These are phyloP conservation scores for Elsinoe ampelina DNA, from an alignment of 2,329 filamentous ascomycete species.

Conservation along the genomic window DNA sequence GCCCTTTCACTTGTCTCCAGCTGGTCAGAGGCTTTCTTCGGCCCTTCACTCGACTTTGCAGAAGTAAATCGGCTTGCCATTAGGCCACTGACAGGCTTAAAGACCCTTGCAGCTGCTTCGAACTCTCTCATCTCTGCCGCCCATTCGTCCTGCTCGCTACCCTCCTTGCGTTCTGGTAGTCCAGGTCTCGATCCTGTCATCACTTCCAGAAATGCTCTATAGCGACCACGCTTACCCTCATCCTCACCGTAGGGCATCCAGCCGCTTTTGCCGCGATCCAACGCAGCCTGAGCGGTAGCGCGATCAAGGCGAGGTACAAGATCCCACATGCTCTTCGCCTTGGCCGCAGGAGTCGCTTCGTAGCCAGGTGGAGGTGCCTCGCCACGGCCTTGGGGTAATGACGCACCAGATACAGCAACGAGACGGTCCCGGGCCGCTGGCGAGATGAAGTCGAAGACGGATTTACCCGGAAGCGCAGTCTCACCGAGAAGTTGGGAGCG, in stretches of 20 bases:
- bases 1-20: constrained; percentile 17
- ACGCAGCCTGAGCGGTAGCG: constrained; percentile 35
- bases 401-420: constrained; percentile 60
- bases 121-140: constrained; percentile 73
- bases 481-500: constrained; percentile 77
- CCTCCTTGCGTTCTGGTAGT: constrained; percentile 47
- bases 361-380: constrained; percentile 60
- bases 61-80: constrained; percentile 94
- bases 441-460: constrained; percentile 87
- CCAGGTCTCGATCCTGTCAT: constrained; percentile 54
- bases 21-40: constrained; percentile 27
- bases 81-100: constrained; percentile 80
- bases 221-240: constrained; percentile 67
- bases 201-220: constrained; percentile 70
- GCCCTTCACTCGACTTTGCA: constrained; percentile 35
- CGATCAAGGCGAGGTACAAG: constrained; percentile 37
- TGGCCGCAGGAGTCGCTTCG: constrained; percentile 54
- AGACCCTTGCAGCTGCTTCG: constrained; percentile 62
- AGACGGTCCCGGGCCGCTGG: constrained; percentile 68
- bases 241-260: constrained; percentile 82
- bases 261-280: constrained; percentile 45
- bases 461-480: constrained; percentile 74
- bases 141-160: constrained; percentile 61
- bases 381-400: constrained; percentile 68
- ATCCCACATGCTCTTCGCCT: constrained; percentile 44